These are phyloP conservation scores for Gossypium armourianum DNA, from an alignment of 441 rosid genomes.

Conservation along the genomic window DNA sequence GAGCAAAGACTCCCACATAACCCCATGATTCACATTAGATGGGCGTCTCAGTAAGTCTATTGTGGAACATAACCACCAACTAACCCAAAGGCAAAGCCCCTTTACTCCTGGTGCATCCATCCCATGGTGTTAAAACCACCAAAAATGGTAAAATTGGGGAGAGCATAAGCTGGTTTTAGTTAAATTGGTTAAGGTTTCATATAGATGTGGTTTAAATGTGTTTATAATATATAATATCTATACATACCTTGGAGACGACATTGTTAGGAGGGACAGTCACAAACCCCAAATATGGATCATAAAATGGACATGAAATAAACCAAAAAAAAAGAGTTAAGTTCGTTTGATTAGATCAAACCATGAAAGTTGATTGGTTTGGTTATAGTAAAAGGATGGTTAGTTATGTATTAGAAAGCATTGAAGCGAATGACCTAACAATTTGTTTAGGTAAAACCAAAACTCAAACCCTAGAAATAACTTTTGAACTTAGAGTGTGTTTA, in stretches of 20 bases:
- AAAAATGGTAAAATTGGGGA: neutral
- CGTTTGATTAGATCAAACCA: too few relatives aligned
- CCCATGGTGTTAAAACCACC: neutral
- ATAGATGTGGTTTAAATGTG: too few relatives aligned
- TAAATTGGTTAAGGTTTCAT: too few relatives aligned
- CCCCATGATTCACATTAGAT: constrained; percentile 55
- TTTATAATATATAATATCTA: neutral
- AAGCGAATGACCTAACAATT: too few relatives aligned
- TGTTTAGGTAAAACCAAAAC: neutral
- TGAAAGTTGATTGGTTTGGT: too few relatives aligned
- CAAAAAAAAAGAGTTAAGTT: too few relatives aligned
- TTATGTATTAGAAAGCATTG: too few relatives aligned
- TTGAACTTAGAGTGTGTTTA: neutral
- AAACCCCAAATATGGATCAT: too few relatives aligned
- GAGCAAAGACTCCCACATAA: constrained; percentile 62
- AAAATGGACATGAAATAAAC: too few relatives aligned
- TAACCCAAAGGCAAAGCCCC: neutral
- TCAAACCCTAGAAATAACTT: neutral
- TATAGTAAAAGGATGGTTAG: too few relatives aligned
- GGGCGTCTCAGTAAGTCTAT: constrained; percentile 33
- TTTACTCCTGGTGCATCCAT: neutral
- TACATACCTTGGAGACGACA: neutral
- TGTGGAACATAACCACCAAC: constrained; percentile 32
- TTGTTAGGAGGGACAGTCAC: too few relatives aligned
- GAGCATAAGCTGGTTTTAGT: too few relatives aligned